phyloP scores from a whole-genome alignment of 2,329 filamentous ascomycete species.

The Shiraia sp. region DNA sequence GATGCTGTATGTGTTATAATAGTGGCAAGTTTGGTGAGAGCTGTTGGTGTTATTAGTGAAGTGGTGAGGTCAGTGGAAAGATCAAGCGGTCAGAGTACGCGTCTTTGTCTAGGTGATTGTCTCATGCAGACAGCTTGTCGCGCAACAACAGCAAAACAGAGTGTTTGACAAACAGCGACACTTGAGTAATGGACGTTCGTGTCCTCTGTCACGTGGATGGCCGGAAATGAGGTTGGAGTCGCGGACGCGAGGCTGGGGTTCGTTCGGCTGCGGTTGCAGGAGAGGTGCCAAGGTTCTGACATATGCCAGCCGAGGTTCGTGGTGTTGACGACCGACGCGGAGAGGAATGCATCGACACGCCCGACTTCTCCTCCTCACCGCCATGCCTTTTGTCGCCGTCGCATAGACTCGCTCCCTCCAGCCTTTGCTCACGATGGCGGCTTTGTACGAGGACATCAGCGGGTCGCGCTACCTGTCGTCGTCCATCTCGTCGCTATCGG shows the following conservation, averaged over 20 bases:
- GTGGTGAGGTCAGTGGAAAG: slow-evolving; percentile 20
- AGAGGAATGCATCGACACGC: slow-evolving; percentile 14
- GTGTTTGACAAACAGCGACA: slow-evolving; percentile 9
- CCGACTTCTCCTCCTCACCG: slow-evolving; percentile 11
- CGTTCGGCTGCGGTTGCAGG: slow-evolving; percentile 6
- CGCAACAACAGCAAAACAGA: slow-evolving; percentile 3
- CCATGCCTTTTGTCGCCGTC: slow-evolving; percentile 7
- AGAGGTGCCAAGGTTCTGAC: slow-evolving; percentile 17
- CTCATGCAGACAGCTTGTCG: slow-evolving; percentile 2
- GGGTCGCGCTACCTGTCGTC: slow-evolving; percentile 64
- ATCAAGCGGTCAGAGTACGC: slow-evolving; percentile 10
- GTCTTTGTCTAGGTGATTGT: slow-evolving; percentile 11
- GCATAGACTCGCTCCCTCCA: background rate
- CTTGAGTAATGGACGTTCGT: too few relatives aligned
- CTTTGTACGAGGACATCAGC: slow-evolving; percentile 56
- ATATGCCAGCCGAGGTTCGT: slow-evolving; percentile 4
- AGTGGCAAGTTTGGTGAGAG: background rate
- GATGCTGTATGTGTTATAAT: too few relatives aligned
- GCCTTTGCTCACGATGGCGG: slow-evolving; percentile 40
- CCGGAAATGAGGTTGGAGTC: slow-evolving; percentile 5
- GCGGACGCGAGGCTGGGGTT: slow-evolving; percentile 3
- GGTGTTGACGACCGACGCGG: slow-evolving; percentile 17
- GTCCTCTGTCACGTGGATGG: too few relatives aligned
- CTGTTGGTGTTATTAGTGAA: background rate
- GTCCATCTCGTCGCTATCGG: slow-evolving; percentile 71